Conservation (phyloP, 805 yeast species). For the Huiozyma sinensis region DNA sequence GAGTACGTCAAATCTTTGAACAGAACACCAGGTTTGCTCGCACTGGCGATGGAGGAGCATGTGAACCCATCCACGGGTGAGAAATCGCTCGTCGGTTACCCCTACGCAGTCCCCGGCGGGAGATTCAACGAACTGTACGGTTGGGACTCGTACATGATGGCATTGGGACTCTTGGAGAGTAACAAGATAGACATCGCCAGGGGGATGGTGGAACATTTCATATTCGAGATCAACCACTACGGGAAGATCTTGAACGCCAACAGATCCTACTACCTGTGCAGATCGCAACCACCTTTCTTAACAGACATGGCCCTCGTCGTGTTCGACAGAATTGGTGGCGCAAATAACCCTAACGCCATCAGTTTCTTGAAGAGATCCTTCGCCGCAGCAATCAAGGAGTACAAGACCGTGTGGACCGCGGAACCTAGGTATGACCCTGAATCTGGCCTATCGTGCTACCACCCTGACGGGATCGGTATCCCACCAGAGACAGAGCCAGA, state of each 20-base stretch:
- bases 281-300: slow-evolving; percentile 94
- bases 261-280: slow-evolving; percentile 76
- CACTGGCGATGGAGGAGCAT: slow-evolving; percentile 56
- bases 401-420: slow-evolving; percentile 67
- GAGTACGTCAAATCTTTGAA: slow-evolving; percentile 69
- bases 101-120: slow-evolving; percentile 95
- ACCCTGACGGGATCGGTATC: slow-evolving; percentile 84
- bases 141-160: slow-evolving; percentile 95
- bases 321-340: slow-evolving; percentile 46
- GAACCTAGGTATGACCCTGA: slow-evolving; percentile 60
- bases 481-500: slow-evolving; percentile 95
- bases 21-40: slow-evolving; percentile 74
- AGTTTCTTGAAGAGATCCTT: slow-evolving; percentile 58
- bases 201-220: slow-evolving; percentile 87
- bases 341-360: slow-evolving; percentile 37
- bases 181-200: slow-evolving; percentile 58
- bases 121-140: slow-evolving; percentile 94
- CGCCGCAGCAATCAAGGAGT: slow-evolving; percentile 78
- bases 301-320: slow-evolving; percentile 82
- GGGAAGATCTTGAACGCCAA: slow-evolving; percentile 93
- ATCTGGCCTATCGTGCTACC: slow-evolving; percentile 80
- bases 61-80: slow-evolving; percentile 43
- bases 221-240: slow-evolving; percentile 80
- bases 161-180: slow-evolving; percentile 68
- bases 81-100: slow-evolving; percentile 48